phyloP scores from a whole-genome alignment of 768 basidiomycete species.

The Hypholoma fasciculare region DNA sequence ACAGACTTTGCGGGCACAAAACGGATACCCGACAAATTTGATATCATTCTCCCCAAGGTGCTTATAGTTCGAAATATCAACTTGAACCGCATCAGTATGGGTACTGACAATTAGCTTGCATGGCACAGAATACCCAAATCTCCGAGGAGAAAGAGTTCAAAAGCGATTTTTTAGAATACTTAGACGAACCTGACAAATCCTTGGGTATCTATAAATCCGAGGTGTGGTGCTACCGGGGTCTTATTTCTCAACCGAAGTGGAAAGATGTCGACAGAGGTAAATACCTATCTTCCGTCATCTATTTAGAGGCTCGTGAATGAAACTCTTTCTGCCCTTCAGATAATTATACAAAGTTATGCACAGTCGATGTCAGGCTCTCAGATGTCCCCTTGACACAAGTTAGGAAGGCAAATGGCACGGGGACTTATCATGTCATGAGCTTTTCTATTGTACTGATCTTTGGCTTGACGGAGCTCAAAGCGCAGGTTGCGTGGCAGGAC shows the following conservation, averaged over 20 bases:
- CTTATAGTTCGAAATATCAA: background rate
- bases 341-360: constrained; percentile 7
- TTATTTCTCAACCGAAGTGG: constrained; percentile 15
- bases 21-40: constrained; percentile 31
- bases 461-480: constrained; percentile 50
- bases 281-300: background rate
- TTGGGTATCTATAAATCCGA: constrained; percentile 7
- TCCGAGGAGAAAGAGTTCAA: constrained; percentile 39
- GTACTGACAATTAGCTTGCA: background rate
- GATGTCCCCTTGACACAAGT: background rate
- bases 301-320: background rate
- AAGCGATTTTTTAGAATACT: constrained; percentile 24
- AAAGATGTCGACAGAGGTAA: constrained; percentile 15
- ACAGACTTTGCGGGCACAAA: constrained; percentile 29
- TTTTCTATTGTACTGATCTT: constrained; percentile 45
- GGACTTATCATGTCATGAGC: constrained; percentile 9
- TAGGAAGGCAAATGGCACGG: background rate
- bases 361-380: constrained; percentile 9
- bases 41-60: background rate
- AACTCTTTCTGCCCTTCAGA: background rate
- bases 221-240: constrained; percentile 21
- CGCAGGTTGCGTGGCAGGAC: constrained; percentile 46
- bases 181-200: background rate
- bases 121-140: constrained; percentile 32
- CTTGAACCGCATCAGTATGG: background rate